phyloP scores from a whole-genome alignment of 116 monocot genomes.

The Phalaenopsis hybrid region DNA sequence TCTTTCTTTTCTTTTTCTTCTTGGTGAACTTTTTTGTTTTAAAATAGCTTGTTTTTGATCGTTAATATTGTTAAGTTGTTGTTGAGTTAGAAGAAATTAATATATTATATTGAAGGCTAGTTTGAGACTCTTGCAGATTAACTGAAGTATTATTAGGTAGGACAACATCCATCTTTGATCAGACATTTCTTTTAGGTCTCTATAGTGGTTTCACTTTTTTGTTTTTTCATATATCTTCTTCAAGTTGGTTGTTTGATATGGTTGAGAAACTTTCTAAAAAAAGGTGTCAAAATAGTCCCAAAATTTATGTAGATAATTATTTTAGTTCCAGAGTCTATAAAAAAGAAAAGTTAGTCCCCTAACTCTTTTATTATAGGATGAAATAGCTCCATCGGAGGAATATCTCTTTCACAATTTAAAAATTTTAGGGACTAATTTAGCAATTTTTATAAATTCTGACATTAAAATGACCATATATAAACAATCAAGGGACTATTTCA shows the following conservation, averaged over 20 bases:
- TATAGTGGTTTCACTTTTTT: neutral
- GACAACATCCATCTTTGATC: neutral
- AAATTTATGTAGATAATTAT: too few species aligned
- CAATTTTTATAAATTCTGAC: too few species aligned
- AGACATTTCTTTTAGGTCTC: neutral
- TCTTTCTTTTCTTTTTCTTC: neutral
- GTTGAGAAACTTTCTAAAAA: neutral
- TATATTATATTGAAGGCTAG: neutral
- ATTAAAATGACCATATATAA: too few species aligned
- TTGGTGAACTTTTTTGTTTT: neutral
- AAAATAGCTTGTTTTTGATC: neutral
- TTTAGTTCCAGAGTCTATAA: too few species aligned
- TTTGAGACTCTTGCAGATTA: neutral
- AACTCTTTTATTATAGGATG: too few species aligned
- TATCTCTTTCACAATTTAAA: too few species aligned
- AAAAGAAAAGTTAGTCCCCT: too few species aligned
- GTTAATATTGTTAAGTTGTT: neutral
- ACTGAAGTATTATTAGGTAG: neutral
- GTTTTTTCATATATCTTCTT: neutral
- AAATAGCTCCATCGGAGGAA: too few species aligned
- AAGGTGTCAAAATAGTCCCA: neutral
- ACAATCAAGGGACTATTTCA: too few species aligned
- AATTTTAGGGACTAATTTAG: too few species aligned
- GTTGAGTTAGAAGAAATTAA: neutral
- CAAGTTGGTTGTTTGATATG: neutral